These are phyloP conservation scores for Linum tenue DNA, from an alignment of 345 rosid genomes.

Conservation along the genomic window DNA sequence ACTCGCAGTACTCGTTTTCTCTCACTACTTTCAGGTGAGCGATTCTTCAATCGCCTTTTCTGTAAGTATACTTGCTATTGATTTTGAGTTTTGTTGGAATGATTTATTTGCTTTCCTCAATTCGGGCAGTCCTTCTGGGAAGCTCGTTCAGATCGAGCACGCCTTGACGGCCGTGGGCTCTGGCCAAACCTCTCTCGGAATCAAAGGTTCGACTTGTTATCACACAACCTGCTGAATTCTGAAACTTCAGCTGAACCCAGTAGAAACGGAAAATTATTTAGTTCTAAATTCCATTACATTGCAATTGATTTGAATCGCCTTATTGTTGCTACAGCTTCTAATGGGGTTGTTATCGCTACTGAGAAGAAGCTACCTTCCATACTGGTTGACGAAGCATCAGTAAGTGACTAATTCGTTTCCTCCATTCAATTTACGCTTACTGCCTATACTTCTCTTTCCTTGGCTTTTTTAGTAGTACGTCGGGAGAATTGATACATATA, in stretches of 20 bases:
- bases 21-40: conserved; percentile 85
- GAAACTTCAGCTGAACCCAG: background rate
- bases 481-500: background rate
- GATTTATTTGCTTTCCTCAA: conserved; percentile 1
- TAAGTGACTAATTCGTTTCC: conserved; percentile 25
- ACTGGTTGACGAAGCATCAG: conserved; percentile 86
- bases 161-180: conserved; percentile 92
- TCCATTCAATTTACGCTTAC: background rate
- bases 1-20: conserved; percentile 90
- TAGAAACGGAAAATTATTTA: background rate
- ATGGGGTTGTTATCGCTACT: conserved; percentile 88
- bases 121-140: conserved; percentile 73
- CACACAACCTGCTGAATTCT: background rate
- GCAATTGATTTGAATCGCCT: background rate
- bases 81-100: background rate
- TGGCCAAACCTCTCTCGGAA: conserved; percentile 89
- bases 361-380: conserved; percentile 93
- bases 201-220: conserved; percentile 44
- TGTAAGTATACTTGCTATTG: background rate
- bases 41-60: background rate
- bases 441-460: background rate
- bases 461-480: background rate
- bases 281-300: background rate
- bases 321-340: conserved; percentile 49
- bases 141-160: conserved; percentile 97